These are phyloP conservation scores for Peronospora belbahrii DNA, from an alignment of 352 stramenopile species.

Conservation along the genomic window DNA sequence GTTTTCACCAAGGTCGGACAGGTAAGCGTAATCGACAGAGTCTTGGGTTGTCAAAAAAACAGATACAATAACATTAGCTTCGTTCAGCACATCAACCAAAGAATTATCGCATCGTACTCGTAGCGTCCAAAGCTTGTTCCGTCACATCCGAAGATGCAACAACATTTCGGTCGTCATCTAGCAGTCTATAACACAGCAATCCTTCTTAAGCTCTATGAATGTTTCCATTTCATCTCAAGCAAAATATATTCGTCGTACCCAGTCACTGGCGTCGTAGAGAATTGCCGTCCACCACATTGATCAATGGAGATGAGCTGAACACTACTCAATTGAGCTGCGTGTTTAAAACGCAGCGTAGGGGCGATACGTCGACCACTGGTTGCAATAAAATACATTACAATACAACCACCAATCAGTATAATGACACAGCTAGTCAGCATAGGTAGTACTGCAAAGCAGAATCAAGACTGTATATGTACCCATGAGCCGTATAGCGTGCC, in stretches of 20 bases:
- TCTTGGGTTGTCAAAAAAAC: slow-evolving; percentile 13
- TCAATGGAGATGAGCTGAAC: slow-evolving; percentile 44
- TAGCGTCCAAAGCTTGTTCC: slow-evolving; percentile 40
- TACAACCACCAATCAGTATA: not conserved
- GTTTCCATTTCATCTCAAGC: not conserved
- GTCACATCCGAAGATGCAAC: slow-evolving; percentile 37
- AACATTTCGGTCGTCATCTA: slow-evolving; percentile 40
- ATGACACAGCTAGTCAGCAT: not conserved
- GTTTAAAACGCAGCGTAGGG: slow-evolving; percentile 32
- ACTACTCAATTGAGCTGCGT: slow-evolving; percentile 29
- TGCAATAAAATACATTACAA: slow-evolving; percentile 1
- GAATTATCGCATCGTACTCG: slow-evolving; percentile 14
- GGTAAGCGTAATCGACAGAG: slow-evolving; percentile 41
- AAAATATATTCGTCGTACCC: slow-evolving; percentile 27
- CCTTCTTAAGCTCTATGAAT: not conserved
- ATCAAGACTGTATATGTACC: slow-evolving; percentile 9
- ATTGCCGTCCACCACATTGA: slow-evolving; percentile 40
- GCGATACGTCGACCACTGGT: slow-evolving; percentile 19
- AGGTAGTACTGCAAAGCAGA: not conserved
- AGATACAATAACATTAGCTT: slow-evolving; percentile 6
- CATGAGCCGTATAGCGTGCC: slow-evolving; percentile 19
- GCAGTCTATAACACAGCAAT: slow-evolving; percentile 17
- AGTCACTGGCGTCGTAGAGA: slow-evolving; percentile 48
- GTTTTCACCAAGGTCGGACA: slow-evolving; percentile 44
- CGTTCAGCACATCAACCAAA: not conserved